phyloP scores from a whole-genome alignment of 2,329 filamentous ascomycete genomes.

The Mariannaea elegans region DNA sequence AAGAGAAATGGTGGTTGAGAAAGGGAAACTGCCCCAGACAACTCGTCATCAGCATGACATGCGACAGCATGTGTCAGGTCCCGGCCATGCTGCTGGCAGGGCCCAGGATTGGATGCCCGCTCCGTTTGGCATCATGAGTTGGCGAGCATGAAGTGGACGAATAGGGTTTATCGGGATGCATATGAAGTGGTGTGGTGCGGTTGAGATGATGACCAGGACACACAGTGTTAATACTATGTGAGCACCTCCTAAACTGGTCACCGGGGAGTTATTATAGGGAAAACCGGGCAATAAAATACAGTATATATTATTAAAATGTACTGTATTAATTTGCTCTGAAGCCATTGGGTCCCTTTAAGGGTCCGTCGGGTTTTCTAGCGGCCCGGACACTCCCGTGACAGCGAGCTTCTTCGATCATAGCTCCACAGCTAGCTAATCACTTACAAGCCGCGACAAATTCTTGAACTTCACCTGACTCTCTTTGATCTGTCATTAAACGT shows the following conservation, averaged over 20 bases:
- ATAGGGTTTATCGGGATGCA: conserved; percentile 10
- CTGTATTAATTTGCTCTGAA: neutral
- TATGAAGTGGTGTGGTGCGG: conserved; percentile 21
- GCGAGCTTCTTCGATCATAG: neutral
- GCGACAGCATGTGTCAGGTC: conserved; percentile 18
- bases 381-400: conserved; percentile 23
- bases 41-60: conserved; percentile 21
- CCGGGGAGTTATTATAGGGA: no score
- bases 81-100: conserved; percentile 8
- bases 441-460: conserved; percentile 20
- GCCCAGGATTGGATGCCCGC: conserved; percentile 13
- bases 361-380: conserved; percentile 37
- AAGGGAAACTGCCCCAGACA: neutral
- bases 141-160: conserved; percentile 9
- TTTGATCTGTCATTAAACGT: neutral
- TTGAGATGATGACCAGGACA: neutral
- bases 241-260: no score
- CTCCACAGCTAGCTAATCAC: conserved; percentile 19
- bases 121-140: conserved; percentile 11
- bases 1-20: neutral
- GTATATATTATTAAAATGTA: neutral
- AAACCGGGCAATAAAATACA: neutral
- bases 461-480: conserved; percentile 4
- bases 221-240: conserved; percentile 3
- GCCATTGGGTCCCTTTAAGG: neutral